Percentiles rank a stretch among this genome's conserved stretches.
Evolutionary conservation across 2,329 filamentous ascomycete species (phyloP).

Genomic region (Colletotrichum sp.): DNA sequence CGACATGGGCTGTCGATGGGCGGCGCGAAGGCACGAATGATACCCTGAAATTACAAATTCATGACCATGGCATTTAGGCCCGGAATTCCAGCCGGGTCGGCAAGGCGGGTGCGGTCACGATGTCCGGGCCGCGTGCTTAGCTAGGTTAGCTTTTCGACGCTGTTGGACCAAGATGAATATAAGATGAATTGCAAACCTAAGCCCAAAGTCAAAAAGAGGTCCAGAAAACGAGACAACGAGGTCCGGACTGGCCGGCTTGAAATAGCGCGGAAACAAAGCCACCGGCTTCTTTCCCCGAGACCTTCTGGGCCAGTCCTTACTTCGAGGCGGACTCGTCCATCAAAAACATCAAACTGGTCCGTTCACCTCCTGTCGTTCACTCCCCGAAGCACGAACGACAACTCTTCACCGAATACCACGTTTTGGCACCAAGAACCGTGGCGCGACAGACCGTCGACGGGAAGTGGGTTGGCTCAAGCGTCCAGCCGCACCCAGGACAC

Average conservation of each 20-base stretch:
- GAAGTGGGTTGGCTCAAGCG: neutral
- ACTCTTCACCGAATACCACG: neutral
- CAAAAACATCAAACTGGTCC: neutral
- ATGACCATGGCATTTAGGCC: neutral
- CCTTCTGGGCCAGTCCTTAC: neutral
- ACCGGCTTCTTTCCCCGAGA: neutral
- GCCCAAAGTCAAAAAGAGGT: neutral
- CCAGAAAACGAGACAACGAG: neutral
- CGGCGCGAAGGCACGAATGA: slow-evolving; percentile 9
- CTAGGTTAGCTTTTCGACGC: neutral
- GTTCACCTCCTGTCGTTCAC: neutral
- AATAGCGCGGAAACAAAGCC: neutral
- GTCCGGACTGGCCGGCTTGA: neutral
- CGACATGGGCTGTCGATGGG: neutral
- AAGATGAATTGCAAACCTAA: neutral
- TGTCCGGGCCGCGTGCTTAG: neutral
- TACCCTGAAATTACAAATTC: slow-evolving; percentile 15
- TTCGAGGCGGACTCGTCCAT: neutral
- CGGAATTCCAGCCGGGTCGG: neutral
- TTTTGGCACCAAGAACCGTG: neutral
- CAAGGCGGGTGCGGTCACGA: neutral
- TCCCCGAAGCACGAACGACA: neutral
- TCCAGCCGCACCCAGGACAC: neutral
- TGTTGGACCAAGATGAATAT: neutral
- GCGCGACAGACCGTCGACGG: neutral